Evolutionary conservation across 2,329 filamentous ascomycete genomes (phyloP), one percentile per base, ranked within the genome.

Genomic region (Emergomyces pasteurianus): DNA sequence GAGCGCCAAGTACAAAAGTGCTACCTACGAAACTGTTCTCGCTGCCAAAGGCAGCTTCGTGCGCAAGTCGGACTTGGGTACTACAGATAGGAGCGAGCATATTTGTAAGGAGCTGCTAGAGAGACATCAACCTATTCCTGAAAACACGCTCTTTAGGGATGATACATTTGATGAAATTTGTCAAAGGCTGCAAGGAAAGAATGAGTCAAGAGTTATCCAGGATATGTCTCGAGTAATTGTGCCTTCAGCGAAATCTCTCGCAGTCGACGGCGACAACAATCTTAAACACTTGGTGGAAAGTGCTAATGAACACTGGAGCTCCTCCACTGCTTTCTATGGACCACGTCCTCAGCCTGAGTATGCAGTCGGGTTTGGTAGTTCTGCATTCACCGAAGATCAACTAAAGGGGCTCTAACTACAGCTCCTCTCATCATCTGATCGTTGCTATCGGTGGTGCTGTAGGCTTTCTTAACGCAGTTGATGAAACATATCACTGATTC

Each of bases 101-200:
- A 21, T 58, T 31, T 58, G 55, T 21, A 28, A 46, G 10, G 6
- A 1, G 18, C 16, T 58, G 26, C 31, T 58, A 1, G 31, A 43
- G 1, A 7, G n/a, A 3, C 1, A 42, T 4, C 55, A 58, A 26
- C 1, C 4, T 3, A 10, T 26, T n/a, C 55, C 55, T 34, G 14
- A 60, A 28, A 57, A 72, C 46, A 67, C 72, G 2, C 55, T 73
- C 46, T 75, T 74, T 65, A 0, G 43, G 61, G 60, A 79, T 5
- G 67, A 66, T 23, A n/a, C n/a, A n/a, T n/a, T n/a, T n/a, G n/a
- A n/a, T n/a, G n/a, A n/a, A n/a, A n/a, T n/a, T 8, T 42, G 9
- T 42, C 9, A 3, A 14, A 42, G 38, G 3, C 16, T 3, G 38
- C 12, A 42, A n/a, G 6, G 38, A 8, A 42, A 42, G 16, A 42